Conservation (phyloP, 2,329 filamentous ascomycete genomes). For the Elsinoe necatrix region DNA sequence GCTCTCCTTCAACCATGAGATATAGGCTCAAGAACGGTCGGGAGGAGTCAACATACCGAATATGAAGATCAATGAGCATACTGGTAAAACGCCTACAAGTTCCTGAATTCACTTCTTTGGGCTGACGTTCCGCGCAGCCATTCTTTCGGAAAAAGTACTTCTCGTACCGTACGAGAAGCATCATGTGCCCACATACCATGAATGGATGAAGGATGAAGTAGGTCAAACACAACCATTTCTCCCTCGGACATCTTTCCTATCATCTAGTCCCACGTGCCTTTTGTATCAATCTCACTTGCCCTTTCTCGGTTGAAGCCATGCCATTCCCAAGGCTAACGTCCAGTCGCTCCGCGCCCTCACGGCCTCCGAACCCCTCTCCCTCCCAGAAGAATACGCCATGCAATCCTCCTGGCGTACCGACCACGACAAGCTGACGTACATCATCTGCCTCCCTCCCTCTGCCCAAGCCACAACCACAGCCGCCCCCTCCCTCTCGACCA, state of each 20-base stretch:
- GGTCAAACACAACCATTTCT: conserved; percentile 14
- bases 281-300: background rate
- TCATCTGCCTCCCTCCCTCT: conserved; percentile 54
- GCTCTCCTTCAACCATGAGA: background rate
- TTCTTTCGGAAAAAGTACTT: conserved; percentile 57
- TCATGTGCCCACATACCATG: conserved; percentile 76
- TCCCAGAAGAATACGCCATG: conserved; percentile 82
- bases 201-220: conserved; percentile 82
- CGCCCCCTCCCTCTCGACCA: background rate
- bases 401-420: conserved; percentile 79
- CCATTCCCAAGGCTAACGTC: background rate
- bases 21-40: conserved; percentile 20
- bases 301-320: background rate
- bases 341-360: conserved; percentile 73
- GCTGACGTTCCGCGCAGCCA: conserved; percentile 42
- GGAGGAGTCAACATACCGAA: background rate
- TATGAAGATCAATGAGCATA: conserved; percentile 38
- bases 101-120: background rate
- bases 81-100: conserved; percentile 23
- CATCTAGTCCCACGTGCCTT: background rate
- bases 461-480: no score
- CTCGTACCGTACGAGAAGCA: conserved; percentile 76
- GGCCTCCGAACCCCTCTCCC: conserved; percentile 72
- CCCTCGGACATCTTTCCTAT: no score
- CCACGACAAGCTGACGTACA: conserved; percentile 84